Evolutionary conservation across 352 stramenopile genomes (phyloP).

Genomic region (Globisporangium yorkense): DNA sequence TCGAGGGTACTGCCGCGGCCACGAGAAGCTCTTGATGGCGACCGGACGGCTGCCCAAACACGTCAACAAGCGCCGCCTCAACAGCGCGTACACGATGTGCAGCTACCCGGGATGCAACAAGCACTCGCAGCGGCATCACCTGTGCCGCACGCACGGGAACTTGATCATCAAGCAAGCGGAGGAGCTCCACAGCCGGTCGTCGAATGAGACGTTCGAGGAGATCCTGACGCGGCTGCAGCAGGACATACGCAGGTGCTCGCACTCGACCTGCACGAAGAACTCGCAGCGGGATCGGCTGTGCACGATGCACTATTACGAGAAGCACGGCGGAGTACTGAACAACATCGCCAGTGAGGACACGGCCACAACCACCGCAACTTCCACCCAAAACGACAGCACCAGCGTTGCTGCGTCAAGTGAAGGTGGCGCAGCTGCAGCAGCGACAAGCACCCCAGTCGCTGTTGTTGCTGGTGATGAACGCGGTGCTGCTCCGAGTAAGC

Average conservation of each 20-base stretch:
- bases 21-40: constrained; percentile 85
- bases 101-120: constrained; percentile 78
- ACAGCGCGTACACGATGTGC: constrained; percentile 88
- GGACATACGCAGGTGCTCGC: constrained; percentile 70
- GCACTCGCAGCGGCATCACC: constrained; percentile 79
- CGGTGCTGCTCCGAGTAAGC: neutral
- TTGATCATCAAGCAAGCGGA: constrained; percentile 69
- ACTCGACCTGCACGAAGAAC: constrained; percentile 80
- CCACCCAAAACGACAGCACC: constrained; percentile 17
- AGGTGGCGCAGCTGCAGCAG: neutral
- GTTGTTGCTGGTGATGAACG: neutral
- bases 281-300: constrained; percentile 81
- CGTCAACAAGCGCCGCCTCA: constrained; percentile 81
- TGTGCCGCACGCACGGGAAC: constrained; percentile 85
- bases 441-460: neutral
- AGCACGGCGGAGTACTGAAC: constrained; percentile 16
- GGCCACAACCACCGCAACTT: constrained; percentile 17
- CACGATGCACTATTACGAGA: constrained; percentile 79
- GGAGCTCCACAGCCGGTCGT: constrained; percentile 42
- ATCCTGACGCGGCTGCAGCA: constrained; percentile 65
- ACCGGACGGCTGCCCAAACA: constrained; percentile 63
- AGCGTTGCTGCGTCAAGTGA: neutral
- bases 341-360: neutral
- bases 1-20: constrained; percentile 73
- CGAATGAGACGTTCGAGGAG: constrained; percentile 57